These are phyloP conservation scores for Globisporangium nagaii DNA, from an alignment of 352 stramenopile species.

Conservation along the genomic window DNA sequence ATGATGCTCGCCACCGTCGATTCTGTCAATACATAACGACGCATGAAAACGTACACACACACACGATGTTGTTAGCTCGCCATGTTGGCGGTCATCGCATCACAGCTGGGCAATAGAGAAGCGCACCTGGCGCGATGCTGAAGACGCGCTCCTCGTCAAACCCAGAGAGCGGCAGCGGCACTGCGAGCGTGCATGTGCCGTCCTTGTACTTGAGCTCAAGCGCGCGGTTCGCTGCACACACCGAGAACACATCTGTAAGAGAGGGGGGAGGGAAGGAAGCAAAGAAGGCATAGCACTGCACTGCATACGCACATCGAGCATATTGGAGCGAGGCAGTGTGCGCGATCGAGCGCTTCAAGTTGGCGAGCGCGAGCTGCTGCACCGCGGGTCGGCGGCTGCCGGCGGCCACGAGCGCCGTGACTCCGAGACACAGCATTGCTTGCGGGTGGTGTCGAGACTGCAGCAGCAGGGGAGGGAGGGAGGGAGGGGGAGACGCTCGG, in stretches of 20 bases:
- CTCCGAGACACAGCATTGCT: slow-evolving; percentile 8
- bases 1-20: slow-evolving; percentile 71
- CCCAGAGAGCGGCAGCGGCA: slow-evolving; percentile 70
- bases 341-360: slow-evolving; percentile 14
- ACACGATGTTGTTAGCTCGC: neutral
- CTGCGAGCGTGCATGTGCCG: slow-evolving; percentile 62
- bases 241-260: neutral
- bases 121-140: slow-evolving; percentile 56
- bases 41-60: neutral
- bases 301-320: slow-evolving; percentile 13
- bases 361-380: slow-evolving; percentile 7
- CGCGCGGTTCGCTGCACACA: slow-evolving; percentile 22
- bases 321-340: slow-evolving; percentile 9
- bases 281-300: neutral
- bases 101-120: too few relatives aligned
- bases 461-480: neutral
- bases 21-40: slow-evolving; percentile 21
- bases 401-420: neutral
- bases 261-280: neutral
- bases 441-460: neutral
- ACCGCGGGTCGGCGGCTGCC: neutral
- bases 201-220: slow-evolving; percentile 82
- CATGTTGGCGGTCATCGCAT: too few relatives aligned
- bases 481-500: neutral
- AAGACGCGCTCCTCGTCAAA: slow-evolving; percentile 80